These are phyloP conservation scores for Plasmodium knowlesi DNA, from an alignment of 169 alveolate genomes.

Conservation along the genomic window DNA sequence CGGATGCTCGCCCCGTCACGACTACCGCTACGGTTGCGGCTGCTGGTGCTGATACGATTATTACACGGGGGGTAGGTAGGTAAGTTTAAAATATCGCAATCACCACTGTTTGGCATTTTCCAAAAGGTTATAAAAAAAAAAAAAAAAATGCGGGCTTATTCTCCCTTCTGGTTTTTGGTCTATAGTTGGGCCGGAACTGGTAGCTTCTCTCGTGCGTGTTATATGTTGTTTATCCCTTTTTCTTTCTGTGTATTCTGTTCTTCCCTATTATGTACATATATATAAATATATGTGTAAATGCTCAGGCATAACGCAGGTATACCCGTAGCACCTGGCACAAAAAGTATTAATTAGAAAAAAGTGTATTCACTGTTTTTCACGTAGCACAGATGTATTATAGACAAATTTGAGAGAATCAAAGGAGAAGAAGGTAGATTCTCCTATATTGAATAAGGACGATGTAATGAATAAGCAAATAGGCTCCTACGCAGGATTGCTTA, in stretches of 20 bases:
- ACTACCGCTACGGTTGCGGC: background rate
- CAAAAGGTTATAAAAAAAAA: background rate
- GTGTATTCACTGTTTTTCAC: background rate
- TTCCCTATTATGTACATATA: background rate
- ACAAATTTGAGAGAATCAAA: background rate
- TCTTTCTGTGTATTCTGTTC: background rate
- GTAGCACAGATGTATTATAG: background rate
- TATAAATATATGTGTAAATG: background rate
- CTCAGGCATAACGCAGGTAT: background rate
- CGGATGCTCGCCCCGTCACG: background rate
- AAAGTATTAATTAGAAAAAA: constrained; percentile 15
- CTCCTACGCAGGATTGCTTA: background rate
- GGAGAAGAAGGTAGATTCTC: background rate
- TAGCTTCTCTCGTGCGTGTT: background rate
- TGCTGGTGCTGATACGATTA: background rate
- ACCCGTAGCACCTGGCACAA: background rate
- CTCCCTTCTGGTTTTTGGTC: background rate
- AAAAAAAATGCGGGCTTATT: background rate
- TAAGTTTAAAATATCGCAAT: background rate
- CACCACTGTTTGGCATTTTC: constrained; percentile 27
- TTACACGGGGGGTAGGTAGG: constrained; percentile 8
- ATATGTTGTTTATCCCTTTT: background rate
- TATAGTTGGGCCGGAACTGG: background rate
- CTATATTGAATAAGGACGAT: background rate
- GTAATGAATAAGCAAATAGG: constrained; percentile 1